A percentile compares a stretch with the other conserved stretches of the same genome.
Conservation (phyloP, 495 filamentous ascomycete genomes). For the Hypoxylon crocopeplum region DNA sequence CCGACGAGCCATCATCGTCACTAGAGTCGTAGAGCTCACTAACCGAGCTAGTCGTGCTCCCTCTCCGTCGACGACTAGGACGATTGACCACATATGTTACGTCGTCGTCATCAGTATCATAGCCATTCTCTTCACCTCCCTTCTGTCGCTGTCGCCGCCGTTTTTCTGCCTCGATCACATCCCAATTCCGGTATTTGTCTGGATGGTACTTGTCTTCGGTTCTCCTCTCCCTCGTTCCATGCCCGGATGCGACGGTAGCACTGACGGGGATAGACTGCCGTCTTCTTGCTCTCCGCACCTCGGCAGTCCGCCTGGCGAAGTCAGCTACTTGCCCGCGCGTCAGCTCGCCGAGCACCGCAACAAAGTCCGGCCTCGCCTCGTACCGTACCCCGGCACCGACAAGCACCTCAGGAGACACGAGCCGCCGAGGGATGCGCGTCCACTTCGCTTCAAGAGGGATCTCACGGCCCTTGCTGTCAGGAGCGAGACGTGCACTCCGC, state of each 20-base stretch:
- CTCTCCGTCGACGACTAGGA: slow-evolving; percentile 17
- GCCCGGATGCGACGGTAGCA: background rate
- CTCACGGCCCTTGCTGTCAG: slow-evolving; percentile 61
- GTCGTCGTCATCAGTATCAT: slow-evolving; percentile 20
- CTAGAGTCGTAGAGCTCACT: slow-evolving; percentile 41
- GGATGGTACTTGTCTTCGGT: slow-evolving; percentile 33
- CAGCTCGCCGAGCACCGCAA: slow-evolving; percentile 70
- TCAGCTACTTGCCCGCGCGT: slow-evolving; percentile 65
- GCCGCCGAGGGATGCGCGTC: slow-evolving; percentile 70
- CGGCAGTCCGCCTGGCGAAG: slow-evolving; percentile 60
- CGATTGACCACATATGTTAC: slow-evolving; percentile 30
- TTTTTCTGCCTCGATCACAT: slow-evolving; percentile 28
- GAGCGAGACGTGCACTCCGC: slow-evolving; percentile 44
- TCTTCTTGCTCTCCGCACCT: slow-evolving; percentile 56
- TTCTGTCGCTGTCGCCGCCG: slow-evolving; percentile 8
- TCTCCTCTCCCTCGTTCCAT: slow-evolving; percentile 11
- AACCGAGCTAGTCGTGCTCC: slow-evolving; percentile 28
- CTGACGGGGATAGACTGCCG: slow-evolving; percentile 4
- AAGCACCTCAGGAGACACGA: slow-evolving; percentile 72
- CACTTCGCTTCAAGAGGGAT: slow-evolving; percentile 73
- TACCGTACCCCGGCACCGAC: slow-evolving; percentile 69
- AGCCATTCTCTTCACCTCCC: slow-evolving; percentile 23
- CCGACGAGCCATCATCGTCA: slow-evolving; percentile 14
- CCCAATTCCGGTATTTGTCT: slow-evolving; percentile 39
- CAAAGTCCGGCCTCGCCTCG: slow-evolving; percentile 70